These are phyloP conservation scores for Geosmithia morbida DNA, from an alignment of 2,329 filamentous ascomycete species.

Conservation along the genomic window DNA sequence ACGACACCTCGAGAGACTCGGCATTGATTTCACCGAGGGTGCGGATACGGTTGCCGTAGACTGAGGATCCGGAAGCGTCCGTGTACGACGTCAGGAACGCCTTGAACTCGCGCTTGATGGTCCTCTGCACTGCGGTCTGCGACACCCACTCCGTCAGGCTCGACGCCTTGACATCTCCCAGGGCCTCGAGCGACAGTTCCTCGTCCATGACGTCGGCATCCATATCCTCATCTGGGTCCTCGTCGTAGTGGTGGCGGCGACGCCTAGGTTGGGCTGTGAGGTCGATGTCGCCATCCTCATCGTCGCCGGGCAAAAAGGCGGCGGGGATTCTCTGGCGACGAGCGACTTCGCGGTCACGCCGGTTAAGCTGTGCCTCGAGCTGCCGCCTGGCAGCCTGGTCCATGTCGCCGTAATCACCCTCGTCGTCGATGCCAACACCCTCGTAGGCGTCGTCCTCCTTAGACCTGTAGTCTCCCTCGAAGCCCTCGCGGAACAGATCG, in stretches of 20 bases:
- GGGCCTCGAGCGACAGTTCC: conserved; percentile 79
- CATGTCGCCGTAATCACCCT: conserved; percentile 58
- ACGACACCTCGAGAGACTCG: conserved; percentile 91
- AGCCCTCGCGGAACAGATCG: conserved; percentile 62
- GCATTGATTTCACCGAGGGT: conserved; percentile 96
- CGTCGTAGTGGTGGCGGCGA: conserved; percentile 81
- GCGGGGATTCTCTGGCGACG: conserved; percentile 53
- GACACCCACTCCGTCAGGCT: conserved; percentile 94
- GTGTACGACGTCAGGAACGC: conserved; percentile 93
- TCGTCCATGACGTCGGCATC: conserved; percentile 90
- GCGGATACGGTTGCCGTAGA: conserved; percentile 87
- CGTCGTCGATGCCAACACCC: conserved; percentile 60
- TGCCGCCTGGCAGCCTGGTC: conserved; percentile 51
- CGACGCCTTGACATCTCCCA: conserved; percentile 85
- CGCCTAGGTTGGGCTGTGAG: conserved; percentile 74
- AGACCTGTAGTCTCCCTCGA: conserved; percentile 55
- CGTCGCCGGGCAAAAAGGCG: conserved; percentile 67
- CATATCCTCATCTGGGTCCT: conserved; percentile 86
- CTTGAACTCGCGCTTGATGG: conserved; percentile 94
- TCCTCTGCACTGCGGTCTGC: conserved; percentile 76
- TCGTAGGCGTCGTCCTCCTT: conserved; percentile 58
- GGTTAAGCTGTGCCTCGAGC: conserved; percentile 59
- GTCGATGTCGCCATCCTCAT: conserved; percentile 74
- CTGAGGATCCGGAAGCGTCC: conserved; percentile 75
- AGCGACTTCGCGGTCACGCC: conserved; percentile 58